Evolutionary conservation across 192 early-diverging fungal species (phyloP), one percentile per base, ranked within the genome.

Genomic region (Podila clonocystis): DNA sequence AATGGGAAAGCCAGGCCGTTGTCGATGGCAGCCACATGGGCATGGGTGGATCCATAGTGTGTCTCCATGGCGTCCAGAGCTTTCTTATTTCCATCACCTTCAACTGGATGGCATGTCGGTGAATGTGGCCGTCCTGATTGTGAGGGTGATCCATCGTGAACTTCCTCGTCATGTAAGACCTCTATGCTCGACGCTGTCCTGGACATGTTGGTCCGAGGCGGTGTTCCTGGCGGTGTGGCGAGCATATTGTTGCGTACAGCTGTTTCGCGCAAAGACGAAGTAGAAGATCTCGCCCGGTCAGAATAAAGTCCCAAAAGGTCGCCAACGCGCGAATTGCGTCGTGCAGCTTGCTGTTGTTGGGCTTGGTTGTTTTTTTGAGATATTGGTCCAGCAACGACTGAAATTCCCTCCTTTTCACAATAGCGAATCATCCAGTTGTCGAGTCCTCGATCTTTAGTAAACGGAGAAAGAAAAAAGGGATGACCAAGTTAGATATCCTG

Each of bases 1-100:
- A 89, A 94, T 0, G 96, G 96, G 67, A 97, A 97, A 4, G 96
- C 94, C n/a, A 97, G 86, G 12, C 96, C 96, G 73, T 97, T 96
- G 76, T 97, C 96, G 70, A 97, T 97, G 50, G 95, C 95, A 0
- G 94, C 94, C 7, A 97, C 86, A 57, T 93, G 91, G 17, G 97
- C 75, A 68, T 91, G 92, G 7, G 83, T 73, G 4, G 77, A n/a
- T 29, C 71, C 77, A 60, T 73, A 80, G 62, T 68, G 41, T 0
- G 77, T 50, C 52, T 80, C 77, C 50, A 72, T 71, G 4, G 55
- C 58, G 9, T 38, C 57, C 19, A 12, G 33, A n/a, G 6, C 9
- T 4, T 45, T 41, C 29, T 22, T 29, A 0, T 63, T 12, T 38
- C 36, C 30, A 11, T 61, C 31, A 9, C 8, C 9, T 29, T 50